phyloP scores from a whole-genome alignment of 805 yeast species.

The Martiniozyma abietophila region DNA sequence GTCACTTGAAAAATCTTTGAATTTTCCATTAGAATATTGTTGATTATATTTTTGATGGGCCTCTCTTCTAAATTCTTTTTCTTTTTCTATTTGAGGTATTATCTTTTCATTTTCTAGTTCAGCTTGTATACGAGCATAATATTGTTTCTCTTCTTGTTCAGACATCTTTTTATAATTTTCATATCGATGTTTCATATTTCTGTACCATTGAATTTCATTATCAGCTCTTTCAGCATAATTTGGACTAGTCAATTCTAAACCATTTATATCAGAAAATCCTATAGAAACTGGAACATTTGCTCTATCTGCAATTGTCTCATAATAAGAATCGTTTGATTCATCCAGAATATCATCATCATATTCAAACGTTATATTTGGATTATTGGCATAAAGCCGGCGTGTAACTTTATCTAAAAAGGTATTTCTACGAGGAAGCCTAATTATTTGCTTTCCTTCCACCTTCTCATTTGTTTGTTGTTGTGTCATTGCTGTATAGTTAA shows the following conservation, averaged over 20 bases:
- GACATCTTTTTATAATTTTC: conserved; percentile 23
- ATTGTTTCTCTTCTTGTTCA: conserved; percentile 28
- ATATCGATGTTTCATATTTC: conserved; percentile 26
- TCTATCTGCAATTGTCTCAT: conserved; percentile 21
- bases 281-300: conserved; percentile 10
- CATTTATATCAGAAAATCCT: background rate
- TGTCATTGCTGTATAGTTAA: too few species aligned
- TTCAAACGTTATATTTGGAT: conserved; percentile 12
- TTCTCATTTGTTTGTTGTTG: too few species aligned
- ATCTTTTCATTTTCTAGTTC: conserved; percentile 20
- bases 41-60: too few species aligned
- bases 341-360: conserved; percentile 10
- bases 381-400: conserved; percentile 15
- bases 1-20: too few species aligned
- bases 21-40: too few species aligned
- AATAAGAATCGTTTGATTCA: conserved; percentile 20
- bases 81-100: conserved; percentile 3
- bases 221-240: conserved; percentile 1
- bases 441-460: conserved; percentile 7
- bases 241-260: too few species aligned
- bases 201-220: conserved; percentile 5
- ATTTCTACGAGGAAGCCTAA: conserved; percentile 13
- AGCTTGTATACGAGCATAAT: conserved; percentile 27
- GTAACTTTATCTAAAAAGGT: conserved; percentile 20
- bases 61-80: conserved; percentile 1